phyloP scores from a whole-genome alignment of 2,329 filamentous ascomycete species.

The Microcera coccophila region DNA sequence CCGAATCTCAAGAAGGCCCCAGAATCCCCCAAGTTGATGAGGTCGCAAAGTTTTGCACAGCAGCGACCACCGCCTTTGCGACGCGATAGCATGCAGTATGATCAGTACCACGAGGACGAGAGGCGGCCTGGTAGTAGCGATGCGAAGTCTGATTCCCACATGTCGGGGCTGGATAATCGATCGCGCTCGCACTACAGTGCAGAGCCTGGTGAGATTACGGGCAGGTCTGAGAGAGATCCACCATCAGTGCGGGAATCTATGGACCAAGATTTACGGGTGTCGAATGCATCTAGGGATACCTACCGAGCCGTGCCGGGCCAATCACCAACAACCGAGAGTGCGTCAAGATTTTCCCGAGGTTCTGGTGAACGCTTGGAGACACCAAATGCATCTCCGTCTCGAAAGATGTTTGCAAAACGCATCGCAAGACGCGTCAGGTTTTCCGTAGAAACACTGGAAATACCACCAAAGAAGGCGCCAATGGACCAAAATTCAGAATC shows the following conservation, averaged over 20 bases:
- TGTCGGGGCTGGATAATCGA: constrained; percentile 32
- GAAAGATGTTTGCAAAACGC: constrained; percentile 16
- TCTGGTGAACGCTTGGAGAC: constrained; percentile 9
- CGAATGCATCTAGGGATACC: constrained; percentile 15
- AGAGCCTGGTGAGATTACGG: constrained; percentile 46
- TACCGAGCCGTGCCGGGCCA: constrained; percentile 15
- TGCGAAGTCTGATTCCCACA: constrained; percentile 43
- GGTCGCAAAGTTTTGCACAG: constrained; percentile 48
- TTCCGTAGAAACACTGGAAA: constrained; percentile 35
- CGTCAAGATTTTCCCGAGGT: constrained; percentile 12
- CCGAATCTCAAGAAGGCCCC: constrained; percentile 49
- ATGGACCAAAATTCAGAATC: constrained; percentile 41
- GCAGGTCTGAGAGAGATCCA: constrained; percentile 39
- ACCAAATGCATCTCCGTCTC: neutral
- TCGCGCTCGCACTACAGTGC: constrained; percentile 40
- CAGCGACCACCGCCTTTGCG: constrained; percentile 38
- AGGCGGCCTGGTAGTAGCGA: constrained; percentile 52
- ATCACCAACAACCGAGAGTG: constrained; percentile 23
- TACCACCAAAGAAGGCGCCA: constrained; percentile 36
- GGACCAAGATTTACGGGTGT: constrained; percentile 20
- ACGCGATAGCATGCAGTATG: constrained; percentile 34
- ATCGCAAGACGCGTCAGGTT: constrained; percentile 30
- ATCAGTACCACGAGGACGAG: constrained; percentile 39
- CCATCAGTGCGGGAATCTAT: constrained; percentile 29
- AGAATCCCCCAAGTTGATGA: constrained; percentile 50